Base-by-base conservation (phyloP, 257 asterid genomes). In the Primulina tabacum region DNA sequence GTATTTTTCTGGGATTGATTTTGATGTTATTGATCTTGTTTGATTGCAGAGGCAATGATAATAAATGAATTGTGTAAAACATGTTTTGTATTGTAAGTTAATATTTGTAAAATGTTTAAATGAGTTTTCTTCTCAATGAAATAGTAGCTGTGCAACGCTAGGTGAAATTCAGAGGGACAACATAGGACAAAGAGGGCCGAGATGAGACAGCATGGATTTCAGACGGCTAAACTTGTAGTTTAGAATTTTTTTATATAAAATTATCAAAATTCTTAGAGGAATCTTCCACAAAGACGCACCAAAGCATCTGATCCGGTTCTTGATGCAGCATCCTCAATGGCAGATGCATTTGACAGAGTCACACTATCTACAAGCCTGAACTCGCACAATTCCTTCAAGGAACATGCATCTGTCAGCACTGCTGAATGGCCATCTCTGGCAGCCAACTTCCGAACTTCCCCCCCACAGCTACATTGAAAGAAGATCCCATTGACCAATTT, bases 351-450 rank as follows among this genome's bases (percentile, higher is more conserved):
- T n/a, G 90, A 82, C 14, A 74, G 71, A 68, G 77, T 94, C 72
- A 86, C 82, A 21, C 69, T 79, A 81, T 89, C 90, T 1, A 95
- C 96, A 24, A 94, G 97, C 28, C 78, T 78, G 67, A 91, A 86
- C 85, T 91, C 97, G 2, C 97, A 91, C 71, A 94, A 55, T 76
- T 94, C 97, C 87, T 94, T 94, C 82, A 94, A 76, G 18, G 97
- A 94, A 73, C 83, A 94, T 20, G 97, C 99, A 81, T 91, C 97
- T 7, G 97, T 94, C 64, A 94, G 61, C 8, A 89, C 99, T 29
- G 96, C 96, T 11, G 97, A 94, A 82, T 94, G 97, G 77, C 97
- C 97, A 58, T 97, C 97, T 67, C 99, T 97, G 6, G 96, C 97
- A 52, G 95, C 90, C 76, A 94, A 68, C 74, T 89, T 94, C 78